Percentiles rank a stretch among this genome's conserved stretches.
phyloP scores from a whole-genome alignment of 2,329 filamentous ascomycete genomes.

The Sarocladiaceae sp. region DNA sequence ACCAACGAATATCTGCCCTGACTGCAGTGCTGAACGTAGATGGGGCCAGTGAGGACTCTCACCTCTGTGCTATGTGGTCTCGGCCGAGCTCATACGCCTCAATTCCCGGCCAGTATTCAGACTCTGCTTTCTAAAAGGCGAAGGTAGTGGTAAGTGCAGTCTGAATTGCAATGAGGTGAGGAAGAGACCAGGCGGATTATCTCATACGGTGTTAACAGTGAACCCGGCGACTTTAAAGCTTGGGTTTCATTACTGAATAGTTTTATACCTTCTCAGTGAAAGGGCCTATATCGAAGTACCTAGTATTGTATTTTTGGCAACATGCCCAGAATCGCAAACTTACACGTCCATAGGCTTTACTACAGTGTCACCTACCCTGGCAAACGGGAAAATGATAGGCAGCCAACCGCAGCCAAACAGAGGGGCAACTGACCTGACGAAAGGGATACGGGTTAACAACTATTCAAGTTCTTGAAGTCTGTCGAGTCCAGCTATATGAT shows the following conservation, averaged over 20 bases:
- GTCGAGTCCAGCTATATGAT: not conserved
- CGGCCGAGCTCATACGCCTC: no score
- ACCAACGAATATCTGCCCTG: not conserved
- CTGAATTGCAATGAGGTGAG: not conserved
- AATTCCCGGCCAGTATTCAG: no score
- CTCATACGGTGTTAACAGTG: not conserved
- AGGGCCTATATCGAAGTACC: not conserved
- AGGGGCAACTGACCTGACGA: not conserved
- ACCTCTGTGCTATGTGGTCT: no score
- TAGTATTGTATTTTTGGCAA: not conserved
- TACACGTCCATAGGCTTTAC: not conserved
- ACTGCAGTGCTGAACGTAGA: no score
- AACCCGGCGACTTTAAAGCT: not conserved
- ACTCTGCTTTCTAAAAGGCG: no score
- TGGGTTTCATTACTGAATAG: slow-evolving; percentile 4
- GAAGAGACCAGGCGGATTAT: slow-evolving; percentile 1
- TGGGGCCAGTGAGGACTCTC: no score
- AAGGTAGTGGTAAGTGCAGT: no score
- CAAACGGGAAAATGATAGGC: no score
- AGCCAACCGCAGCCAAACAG: slow-evolving; percentile 1
- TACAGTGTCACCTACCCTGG: not conserved
- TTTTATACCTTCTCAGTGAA: slow-evolving; percentile 1
- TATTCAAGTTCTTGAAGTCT: slow-evolving; percentile 1
- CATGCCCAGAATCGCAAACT: not conserved
- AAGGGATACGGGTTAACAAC: slow-evolving; percentile 1